Evolutionary conservation across 208 protist genomes (phyloP), one percentile per base, ranked within the genome.

Genomic region (Trichomonas gallinae): DNA sequence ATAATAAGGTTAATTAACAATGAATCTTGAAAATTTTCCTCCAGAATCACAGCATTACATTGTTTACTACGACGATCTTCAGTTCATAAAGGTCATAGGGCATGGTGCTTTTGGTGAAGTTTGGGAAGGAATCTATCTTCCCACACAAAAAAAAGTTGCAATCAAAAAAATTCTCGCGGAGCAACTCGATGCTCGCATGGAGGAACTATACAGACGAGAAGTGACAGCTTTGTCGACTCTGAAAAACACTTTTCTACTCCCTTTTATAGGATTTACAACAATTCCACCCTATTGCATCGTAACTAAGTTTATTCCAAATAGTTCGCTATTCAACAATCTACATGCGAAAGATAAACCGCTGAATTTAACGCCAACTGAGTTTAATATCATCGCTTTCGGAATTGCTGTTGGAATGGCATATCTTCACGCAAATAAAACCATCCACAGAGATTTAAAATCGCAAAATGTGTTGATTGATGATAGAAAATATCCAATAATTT

Each of bases 391-490:
- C 6, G 40, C 87, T 26, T 93, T 34, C 34, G 87, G 44, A 51
- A 93, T 93, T 93, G 11, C 87, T 1, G 44, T 38, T 38, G 87
- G 87, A 58, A 38, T 93, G 87, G 21, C 42, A 48, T 51, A 42
- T 51, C 17, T 93, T 8, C 87, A 93, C n/a, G 13, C 23, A 34
- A 48, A 51, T n/a, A 40, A 51, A 58, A 48, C 45, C 2, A 93
- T 93, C 0, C 87, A 93, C 6, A 23, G 87, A 31, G 87, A 93
- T 36, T 38, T 93, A 8, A 93, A 93, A 93, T n/a, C 87, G 6
- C 87, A 93, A 93, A 93, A 93, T 58, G 31, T 93, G 2, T 42
- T 93, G 15, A 23, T 93, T 93, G 44, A 93, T 36, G 87, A 93
- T 48, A 48, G 44, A 34, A 93, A 93, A 26, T 34, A 26, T n/a